Evolutionary conservation across 2,329 filamentous ascomycete species (phyloP).

Genomic region (Ploettnerulaceae sp.): DNA sequence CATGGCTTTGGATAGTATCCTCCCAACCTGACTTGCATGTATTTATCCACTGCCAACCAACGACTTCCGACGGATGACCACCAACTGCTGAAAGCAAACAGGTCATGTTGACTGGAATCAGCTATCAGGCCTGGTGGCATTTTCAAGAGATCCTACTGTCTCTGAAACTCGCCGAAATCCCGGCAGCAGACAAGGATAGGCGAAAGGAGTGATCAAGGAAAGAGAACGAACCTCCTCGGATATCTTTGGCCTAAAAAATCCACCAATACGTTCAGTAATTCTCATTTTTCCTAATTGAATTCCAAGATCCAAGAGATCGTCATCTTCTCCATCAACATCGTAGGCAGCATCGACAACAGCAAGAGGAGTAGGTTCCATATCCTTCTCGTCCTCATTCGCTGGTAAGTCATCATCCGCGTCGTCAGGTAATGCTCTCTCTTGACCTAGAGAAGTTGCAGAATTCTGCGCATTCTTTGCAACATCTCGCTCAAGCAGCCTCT

Average conservation of each 20-base stretch:
- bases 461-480: slow-evolving; percentile 46
- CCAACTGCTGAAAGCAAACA: no score
- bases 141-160: background rate
- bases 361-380: slow-evolving; percentile 59
- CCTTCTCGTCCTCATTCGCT: slow-evolving; percentile 52
- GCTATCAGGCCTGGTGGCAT: no score
- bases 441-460: slow-evolving; percentile 7
- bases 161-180: background rate
- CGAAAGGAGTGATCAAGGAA: slow-evolving; percentile 1
- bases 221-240: slow-evolving; percentile 43
- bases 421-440: slow-evolving; percentile 35
- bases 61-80: no score
- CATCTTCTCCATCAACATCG: slow-evolving; percentile 57
- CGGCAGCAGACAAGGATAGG: background rate
- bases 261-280: slow-evolving; percentile 70
- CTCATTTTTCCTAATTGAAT: slow-evolving; percentile 67
- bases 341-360: slow-evolving; percentile 63
- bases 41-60: no score
- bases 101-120: no score
- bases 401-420: slow-evolving; percentile 44
- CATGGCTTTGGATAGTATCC: no score
- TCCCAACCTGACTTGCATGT: no score
- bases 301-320: slow-evolving; percentile 67
- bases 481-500: slow-evolving; percentile 64
- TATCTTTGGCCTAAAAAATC: slow-evolving; percentile 64